These are phyloP conservation scores for Geotrichum armillariae DNA, from an alignment of 1,139 yeast genomes.

Conservation along the genomic window DNA sequence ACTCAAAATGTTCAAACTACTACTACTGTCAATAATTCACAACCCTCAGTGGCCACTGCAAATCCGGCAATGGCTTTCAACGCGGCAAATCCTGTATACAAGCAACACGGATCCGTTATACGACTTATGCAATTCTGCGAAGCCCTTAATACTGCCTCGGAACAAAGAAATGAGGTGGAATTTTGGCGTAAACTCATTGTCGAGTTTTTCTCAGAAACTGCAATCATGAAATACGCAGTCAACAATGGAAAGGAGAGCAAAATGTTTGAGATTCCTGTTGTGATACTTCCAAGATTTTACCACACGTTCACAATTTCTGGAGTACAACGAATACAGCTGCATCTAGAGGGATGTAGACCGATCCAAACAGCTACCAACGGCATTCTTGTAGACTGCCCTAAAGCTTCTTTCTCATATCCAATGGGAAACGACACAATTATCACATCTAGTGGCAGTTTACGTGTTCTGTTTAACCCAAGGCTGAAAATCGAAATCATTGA, in stretches of 20 bases:
- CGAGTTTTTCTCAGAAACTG: constrained; percentile 52
- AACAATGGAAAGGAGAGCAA: constrained; percentile 48
- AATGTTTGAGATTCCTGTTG: constrained; percentile 62
- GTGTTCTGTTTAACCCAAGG: constrained; percentile 60
- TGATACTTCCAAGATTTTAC: constrained; percentile 68
- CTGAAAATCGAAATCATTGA: constrained; percentile 74
- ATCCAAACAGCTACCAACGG: constrained; percentile 67
- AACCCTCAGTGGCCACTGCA: constrained; percentile 26
- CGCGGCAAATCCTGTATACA: neutral
- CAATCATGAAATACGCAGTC: constrained; percentile 47
- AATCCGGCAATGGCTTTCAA: constrained; percentile 5
- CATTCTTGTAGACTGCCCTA: constrained; percentile 60
- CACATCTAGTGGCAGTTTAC: constrained; percentile 57
- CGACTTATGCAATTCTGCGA: constrained; percentile 42
- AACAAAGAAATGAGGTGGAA: constrained; percentile 42
- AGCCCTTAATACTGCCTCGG: constrained; percentile 40
- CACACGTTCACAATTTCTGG: constrained; percentile 54
- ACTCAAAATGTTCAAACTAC: constrained; percentile 1
- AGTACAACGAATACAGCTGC: constrained; percentile 55
- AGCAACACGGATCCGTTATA: constrained; percentile 14
- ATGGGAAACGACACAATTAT: constrained; percentile 71
- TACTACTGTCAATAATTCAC: neutral
- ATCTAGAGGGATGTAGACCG: constrained; percentile 64
- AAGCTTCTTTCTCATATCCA: constrained; percentile 54
- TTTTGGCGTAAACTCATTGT: constrained; percentile 51